Conservation (phyloP, 495 filamentous ascomycete genomes). For the Astrothelium subdiscretum region DNA sequence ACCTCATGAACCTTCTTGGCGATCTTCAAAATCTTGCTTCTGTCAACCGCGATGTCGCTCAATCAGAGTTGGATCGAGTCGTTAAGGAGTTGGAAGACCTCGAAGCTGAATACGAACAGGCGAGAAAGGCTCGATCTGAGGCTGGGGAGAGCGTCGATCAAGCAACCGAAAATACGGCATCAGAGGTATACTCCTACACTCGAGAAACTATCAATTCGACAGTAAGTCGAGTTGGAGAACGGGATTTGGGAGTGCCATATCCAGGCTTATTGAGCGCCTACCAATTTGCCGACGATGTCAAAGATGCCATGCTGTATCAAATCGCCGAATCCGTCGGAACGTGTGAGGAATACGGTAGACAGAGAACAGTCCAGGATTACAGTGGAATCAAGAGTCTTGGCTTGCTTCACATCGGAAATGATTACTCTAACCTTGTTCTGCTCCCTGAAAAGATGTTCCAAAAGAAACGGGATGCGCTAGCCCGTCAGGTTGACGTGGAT, state of each 20-base stretch:
- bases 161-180: slow-evolving; percentile 72
- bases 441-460: slow-evolving; percentile 86
- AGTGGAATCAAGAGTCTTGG: slow-evolving; percentile 79
- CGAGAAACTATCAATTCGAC: slow-evolving; percentile 56
- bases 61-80: slow-evolving; percentile 77
- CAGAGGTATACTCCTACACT: slow-evolving; percentile 73
- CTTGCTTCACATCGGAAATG: slow-evolving; percentile 74
- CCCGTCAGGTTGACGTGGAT: slow-evolving; percentile 72
- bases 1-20: slow-evolving; percentile 83
- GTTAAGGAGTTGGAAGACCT: slow-evolving; percentile 67
- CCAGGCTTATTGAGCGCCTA: slow-evolving; percentile 76
- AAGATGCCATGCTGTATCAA: slow-evolving; percentile 78
- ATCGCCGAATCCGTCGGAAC: slow-evolving; percentile 63
- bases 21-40: slow-evolving; percentile 72
- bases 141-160: slow-evolving; percentile 69
- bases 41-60: slow-evolving; percentile 78
- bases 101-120: slow-evolving; percentile 72
- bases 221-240: slow-evolving; percentile 63
- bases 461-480: slow-evolving; percentile 64
- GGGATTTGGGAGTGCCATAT: slow-evolving; percentile 70
- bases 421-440: slow-evolving; percentile 76
- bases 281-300: slow-evolving; percentile 84
- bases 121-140: slow-evolving; percentile 70
- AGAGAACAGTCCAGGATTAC: slow-evolving; percentile 69
- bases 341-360: slow-evolving; percentile 77